phyloP scores from a whole-genome alignment of 345 rosid species.

The Lepidium aucheri region DNA sequence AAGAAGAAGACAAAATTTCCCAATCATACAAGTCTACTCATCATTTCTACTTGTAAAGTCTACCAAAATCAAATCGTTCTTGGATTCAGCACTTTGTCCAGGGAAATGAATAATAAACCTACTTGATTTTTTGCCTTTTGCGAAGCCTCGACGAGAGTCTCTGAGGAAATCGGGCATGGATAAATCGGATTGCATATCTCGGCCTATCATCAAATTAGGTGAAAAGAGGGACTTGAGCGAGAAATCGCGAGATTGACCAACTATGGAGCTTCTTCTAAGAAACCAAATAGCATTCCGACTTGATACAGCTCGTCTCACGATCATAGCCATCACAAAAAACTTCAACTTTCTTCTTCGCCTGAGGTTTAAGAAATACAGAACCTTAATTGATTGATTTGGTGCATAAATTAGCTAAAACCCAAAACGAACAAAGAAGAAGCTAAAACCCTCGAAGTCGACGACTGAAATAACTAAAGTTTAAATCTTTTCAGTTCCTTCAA shows the following conservation, averaged over 20 bases:
- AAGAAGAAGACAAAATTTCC: neutral
- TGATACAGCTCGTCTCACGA: constrained; percentile 41
- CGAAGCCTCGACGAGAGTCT: constrained; percentile 56
- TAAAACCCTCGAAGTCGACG: too few relatives aligned
- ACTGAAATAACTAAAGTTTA: too few relatives aligned
- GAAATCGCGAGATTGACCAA: constrained; percentile 27
- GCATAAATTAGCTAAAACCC: neutral
- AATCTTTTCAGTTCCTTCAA: neutral
- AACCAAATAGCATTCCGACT: constrained; percentile 27
- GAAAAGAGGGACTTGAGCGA: constrained; percentile 25
- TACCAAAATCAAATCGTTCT: neutral
- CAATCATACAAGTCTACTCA: neutral
- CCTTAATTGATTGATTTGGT: neutral
- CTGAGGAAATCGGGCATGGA: constrained; percentile 28
- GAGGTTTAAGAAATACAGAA: neutral
- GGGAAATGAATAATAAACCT: neutral
- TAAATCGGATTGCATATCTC: neutral
- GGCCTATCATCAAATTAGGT: neutral
- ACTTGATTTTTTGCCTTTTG: constrained; percentile 76
- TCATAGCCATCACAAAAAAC: constrained; percentile 39
- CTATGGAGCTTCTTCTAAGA: constrained; percentile 27
- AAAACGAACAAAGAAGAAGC: neutral
- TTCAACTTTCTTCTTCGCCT: neutral
- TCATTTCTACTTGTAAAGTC: neutral
- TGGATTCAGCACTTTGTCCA: neutral